Evolutionary conservation across 106 monocot species (phyloP), one percentile per base, ranked within the genome.

Genomic region (Iris macrosiphon): DNA sequence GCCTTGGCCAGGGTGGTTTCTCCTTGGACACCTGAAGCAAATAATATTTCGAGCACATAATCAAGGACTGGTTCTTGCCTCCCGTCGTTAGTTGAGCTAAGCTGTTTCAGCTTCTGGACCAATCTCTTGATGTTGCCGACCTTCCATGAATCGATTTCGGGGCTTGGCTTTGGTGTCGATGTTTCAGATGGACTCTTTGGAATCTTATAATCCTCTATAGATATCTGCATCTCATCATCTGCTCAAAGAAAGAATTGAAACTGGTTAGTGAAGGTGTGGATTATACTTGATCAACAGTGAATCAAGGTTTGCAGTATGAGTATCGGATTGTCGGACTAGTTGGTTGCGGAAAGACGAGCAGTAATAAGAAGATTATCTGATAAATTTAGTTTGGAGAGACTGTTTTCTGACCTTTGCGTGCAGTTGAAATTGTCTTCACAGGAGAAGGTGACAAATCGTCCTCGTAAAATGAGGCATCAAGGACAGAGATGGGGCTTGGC

Each of bases 401-500:
- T 23, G 19, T 31, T 21, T 66, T 4, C 66, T 71, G 22, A 89
- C 89, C 83, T 71, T 67, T 73, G 19, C 70, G 64, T 33, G 29
- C 22, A 57, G 55, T 47, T n/a, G 73, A 63, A 65, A 51, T 55
- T 55, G 59, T 73, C 47, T 66, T 80, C 27, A 45, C 45, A 34
- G 79, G 78, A 15, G 88, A 77, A 11, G 61, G 41, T 16, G 64
- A 53, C 37, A 61, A 57, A 43, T 79, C 72, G 23, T 91, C 81
- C 49, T 65, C 66, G 63, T 76, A 66, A 63, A 82, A 73, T 21
- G 76, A 60, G 12, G 72, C 32, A 62, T 86, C 79, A 43, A 85
- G 75, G 30, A 82, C 79, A 64, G 85, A 79, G 22, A 79, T 61
- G 2, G 91, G 85, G 53, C 82, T 92, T 45, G 78, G 78, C 52